These are phyloP conservation scores for Trametes coccinea DNA, from an alignment of 768 basidiomycete genomes.

Conservation along the genomic window DNA sequence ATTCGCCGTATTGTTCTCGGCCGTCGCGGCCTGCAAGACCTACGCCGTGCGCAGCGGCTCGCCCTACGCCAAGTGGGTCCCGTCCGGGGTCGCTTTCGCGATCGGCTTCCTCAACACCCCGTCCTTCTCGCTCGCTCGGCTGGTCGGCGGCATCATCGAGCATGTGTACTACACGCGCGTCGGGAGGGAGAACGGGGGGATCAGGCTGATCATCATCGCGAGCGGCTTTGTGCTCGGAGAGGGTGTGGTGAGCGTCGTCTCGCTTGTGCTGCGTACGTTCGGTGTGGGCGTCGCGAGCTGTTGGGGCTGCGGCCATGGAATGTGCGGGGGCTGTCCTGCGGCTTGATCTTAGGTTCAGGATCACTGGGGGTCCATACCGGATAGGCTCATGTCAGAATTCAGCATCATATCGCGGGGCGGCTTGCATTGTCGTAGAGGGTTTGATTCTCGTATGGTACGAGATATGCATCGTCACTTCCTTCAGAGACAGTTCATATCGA, in stretches of 20 bases:
- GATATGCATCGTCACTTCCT: no score
- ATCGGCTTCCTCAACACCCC: constrained; percentile 97
- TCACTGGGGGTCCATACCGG: no score
- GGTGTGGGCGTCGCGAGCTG: constrained; percentile 81
- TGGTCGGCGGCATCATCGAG: constrained; percentile 86
- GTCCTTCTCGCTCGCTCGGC: constrained; percentile 87
- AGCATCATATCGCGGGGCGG: no score
- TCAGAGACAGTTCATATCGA: no score
- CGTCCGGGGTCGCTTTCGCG: constrained; percentile 92
- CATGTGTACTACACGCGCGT: constrained; percentile 54
- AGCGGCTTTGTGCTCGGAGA: constrained; percentile 97
- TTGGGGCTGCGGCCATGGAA: constrained; percentile 79
- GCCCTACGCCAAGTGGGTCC: constrained; percentile 74
- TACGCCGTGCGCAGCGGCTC: constrained; percentile 49
- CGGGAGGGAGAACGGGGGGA: constrained; percentile 54
- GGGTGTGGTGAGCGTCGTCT: constrained; percentile 83
- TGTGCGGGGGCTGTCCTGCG: constrained; percentile 67
- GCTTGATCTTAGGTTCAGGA: neutral
- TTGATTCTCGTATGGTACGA: no score
- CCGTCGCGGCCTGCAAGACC: constrained; percentile 67
- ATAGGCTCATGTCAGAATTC: no score
- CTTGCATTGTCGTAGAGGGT: neutral
- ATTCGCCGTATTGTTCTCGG: constrained; percentile 72
- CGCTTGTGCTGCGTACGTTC: constrained; percentile 69
- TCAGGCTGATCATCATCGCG: constrained; percentile 82